These are phyloP conservation scores for Penicillium odoratum DNA, from an alignment of 495 filamentous ascomycete genomes.

Conservation along the genomic window DNA sequence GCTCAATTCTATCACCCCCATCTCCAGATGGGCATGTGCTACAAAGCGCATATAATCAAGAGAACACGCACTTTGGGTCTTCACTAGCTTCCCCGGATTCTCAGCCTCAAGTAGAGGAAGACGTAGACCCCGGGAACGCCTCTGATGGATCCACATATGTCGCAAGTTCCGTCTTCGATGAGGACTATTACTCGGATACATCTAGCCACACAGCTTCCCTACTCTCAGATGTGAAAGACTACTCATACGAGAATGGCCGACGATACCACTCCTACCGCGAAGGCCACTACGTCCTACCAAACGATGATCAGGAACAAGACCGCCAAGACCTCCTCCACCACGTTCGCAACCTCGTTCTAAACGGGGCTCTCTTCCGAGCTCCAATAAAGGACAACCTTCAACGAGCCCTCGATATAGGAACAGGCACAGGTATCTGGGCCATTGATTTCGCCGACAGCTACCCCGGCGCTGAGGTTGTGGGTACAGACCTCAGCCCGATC, in stretches of 20 bases:
- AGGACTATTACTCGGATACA: constrained; percentile 23
- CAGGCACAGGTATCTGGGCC: constrained; percentile 65
- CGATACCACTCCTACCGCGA: constrained; percentile 68
- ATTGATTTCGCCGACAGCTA: constrained; percentile 60
- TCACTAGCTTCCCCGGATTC: too few species aligned
- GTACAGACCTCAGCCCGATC: constrained; percentile 36
- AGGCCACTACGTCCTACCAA: constrained; percentile 60
- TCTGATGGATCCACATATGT: constrained; percentile 16
- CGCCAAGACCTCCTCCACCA: constrained; percentile 52
- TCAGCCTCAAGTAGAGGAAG: too few species aligned
- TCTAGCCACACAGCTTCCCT: constrained; percentile 29
- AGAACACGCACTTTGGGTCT: too few species aligned
- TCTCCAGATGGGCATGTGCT: neutral
- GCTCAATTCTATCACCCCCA: neutral
- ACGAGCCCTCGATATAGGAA: constrained; percentile 67
- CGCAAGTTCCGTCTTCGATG: constrained; percentile 23
- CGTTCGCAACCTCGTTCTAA: constrained; percentile 50
- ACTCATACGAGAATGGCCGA: constrained; percentile 58
- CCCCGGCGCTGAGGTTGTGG: constrained; percentile 50
- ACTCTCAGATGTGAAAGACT: constrained; percentile 27
- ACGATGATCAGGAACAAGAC: constrained; percentile 40
- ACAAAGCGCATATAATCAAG: too few species aligned
- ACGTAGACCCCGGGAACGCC: constrained; percentile 2
- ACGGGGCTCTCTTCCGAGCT: constrained; percentile 58
- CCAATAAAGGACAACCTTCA: constrained; percentile 57